Percentiles rank a stretch among this genome's conserved stretches.
phyloP scores from a whole-genome alignment of 225 moss, liverwort and hornwort species.

The Marchantia paleacea region DNA sequence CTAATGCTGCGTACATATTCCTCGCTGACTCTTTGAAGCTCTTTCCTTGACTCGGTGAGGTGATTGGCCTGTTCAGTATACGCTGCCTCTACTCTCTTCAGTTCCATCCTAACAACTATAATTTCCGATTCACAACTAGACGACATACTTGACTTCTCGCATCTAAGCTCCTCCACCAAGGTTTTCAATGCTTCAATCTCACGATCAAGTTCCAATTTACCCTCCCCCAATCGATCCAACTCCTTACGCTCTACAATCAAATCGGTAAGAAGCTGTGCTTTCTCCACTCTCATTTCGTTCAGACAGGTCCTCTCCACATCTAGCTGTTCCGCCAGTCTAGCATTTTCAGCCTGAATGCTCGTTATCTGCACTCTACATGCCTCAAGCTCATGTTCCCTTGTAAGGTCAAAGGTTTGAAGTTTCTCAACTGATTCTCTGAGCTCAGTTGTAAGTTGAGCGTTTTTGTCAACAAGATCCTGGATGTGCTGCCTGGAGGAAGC shows the following conservation, averaged over 20 bases:
- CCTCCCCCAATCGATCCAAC: conserved; percentile 37
- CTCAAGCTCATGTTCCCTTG: conserved; percentile 30
- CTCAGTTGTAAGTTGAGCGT: conserved; percentile 18
- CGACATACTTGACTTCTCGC: conserved; percentile 12
- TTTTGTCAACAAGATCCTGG: conserved; percentile 18
- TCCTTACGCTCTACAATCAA: conserved; percentile 32
- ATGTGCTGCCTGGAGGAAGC: conserved; percentile 22
- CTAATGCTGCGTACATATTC: conserved; percentile 22
- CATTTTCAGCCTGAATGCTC: conserved; percentile 27
- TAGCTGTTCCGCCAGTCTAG: conserved; percentile 22
- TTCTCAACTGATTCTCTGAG: conserved; percentile 25
- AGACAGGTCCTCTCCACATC: conserved; percentile 14
- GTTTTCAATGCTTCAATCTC: conserved; percentile 25
- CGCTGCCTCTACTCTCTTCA: conserved; percentile 25
- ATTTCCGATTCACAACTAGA: conserved; percentile 15
- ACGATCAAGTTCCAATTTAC: conserved; percentile 28
- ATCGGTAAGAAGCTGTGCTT: conserved; percentile 22
- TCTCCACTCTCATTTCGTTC: conserved; percentile 27
- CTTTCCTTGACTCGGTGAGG: conserved; percentile 13
- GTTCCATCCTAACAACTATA: conserved; percentile 4
- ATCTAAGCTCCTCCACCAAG: conserved; percentile 3
- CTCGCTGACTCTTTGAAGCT: conserved; percentile 18
- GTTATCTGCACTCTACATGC: conserved; percentile 16
- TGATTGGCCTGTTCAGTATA: conserved; percentile 19
- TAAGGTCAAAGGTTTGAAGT: conserved; percentile 19